Evolutionary conservation across 2,329 filamentous ascomycete species (phyloP).

Genomic region (Fusarium illudens): DNA sequence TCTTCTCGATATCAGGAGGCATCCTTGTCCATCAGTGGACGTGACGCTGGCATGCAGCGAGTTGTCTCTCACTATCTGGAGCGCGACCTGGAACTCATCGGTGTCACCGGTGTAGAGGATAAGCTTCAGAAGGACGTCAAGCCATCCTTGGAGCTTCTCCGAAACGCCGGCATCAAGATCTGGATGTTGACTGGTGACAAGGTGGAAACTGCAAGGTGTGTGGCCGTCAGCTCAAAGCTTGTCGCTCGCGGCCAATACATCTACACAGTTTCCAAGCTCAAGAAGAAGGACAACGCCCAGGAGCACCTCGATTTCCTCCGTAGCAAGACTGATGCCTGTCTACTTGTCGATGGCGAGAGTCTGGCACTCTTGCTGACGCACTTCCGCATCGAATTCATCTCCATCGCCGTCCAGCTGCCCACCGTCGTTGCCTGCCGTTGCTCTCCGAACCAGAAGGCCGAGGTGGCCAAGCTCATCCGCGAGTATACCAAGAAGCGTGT

Average conservation of each 20-base stretch:
- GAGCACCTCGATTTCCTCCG: conserved; percentile 89
- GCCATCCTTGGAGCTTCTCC: conserved; percentile 89
- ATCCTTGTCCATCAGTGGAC: conserved; percentile 78
- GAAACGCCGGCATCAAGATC: conserved; percentile 98
- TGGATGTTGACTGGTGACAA: conserved; percentile 99
- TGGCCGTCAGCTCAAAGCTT: conserved; percentile 93
- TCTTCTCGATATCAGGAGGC: conserved; percentile 78
- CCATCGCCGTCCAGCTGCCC: conserved; percentile 84
- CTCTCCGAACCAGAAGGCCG: conserved; percentile 96
- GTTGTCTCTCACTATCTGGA: conserved; percentile 86
- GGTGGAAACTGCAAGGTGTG: conserved; percentile 95
- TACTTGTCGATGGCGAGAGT: conserved; percentile 95
- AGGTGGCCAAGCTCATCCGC: conserved; percentile 89
- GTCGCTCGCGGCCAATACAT: conserved; percentile 95
- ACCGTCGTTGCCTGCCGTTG: conserved; percentile 96
- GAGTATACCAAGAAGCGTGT: conserved; percentile 93
- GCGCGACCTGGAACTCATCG: conserved; percentile 86
- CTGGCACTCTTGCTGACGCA: conserved; percentile 83
- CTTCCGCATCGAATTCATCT: conserved; percentile 86
- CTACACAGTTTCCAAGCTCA: conserved; percentile 88
- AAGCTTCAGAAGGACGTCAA: conserved; percentile 97
- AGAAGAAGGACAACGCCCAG: conserved; percentile 83
- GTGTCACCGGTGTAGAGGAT: conserved; percentile 98
- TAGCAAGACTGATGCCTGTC: conserved; percentile 84
- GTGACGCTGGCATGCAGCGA: conserved; percentile 82